Base-by-base conservation (phyloP, 495 filamentous ascomycete genomes). In the Staphylotrichum longicolle region DNA sequence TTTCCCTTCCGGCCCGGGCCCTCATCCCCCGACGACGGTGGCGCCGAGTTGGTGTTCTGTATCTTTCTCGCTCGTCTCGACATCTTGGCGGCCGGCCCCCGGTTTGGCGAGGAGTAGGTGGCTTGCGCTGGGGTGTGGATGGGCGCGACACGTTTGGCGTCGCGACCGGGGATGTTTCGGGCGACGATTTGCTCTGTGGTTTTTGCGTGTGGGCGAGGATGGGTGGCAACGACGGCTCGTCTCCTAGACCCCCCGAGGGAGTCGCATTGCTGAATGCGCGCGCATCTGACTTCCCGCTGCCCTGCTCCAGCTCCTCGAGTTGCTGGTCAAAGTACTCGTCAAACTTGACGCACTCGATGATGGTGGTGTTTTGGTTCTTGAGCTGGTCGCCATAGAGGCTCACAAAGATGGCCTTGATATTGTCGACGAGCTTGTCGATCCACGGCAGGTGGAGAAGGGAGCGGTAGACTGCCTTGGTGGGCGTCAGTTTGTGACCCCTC, bases 371-470 rank as follows among this genome's bases (percentile, higher is more conserved):
- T 15, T 88, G 84, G 69, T 87, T 91, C 73, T 84, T 91, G 51
- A 98, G 75, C 67, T 97, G 90, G 49, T 91, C 88, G 48, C 86
- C 89, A 70, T 97, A 98, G 33, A 96, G 79, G 57, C 90, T 87
- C 55, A 90, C 83, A 70, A 98, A 98, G 37, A 98, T 83, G 7
- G 89, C 90, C 64, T 87, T 89, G 55, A 98, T 89, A 64, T 97
- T 96, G 68, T 96, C 93, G 59, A 98, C 80, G 27, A 98, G 89
- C 73, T 93, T 93, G 70, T 98, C 94, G 64, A 98, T 91, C 94
- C 94, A 98, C 3, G 91, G 90, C 14, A 98, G 85, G 71, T 96
- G 93, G 8, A 98, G 77, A 7, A 98, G 83, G 33, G 92, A 96
- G 72, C 95, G 90, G 75, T 98, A 98, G 60, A 98, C 94, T 56